Conservation (phyloP, 768 basidiomycete genomes). For the Kwoniella dejecticola region DNA sequence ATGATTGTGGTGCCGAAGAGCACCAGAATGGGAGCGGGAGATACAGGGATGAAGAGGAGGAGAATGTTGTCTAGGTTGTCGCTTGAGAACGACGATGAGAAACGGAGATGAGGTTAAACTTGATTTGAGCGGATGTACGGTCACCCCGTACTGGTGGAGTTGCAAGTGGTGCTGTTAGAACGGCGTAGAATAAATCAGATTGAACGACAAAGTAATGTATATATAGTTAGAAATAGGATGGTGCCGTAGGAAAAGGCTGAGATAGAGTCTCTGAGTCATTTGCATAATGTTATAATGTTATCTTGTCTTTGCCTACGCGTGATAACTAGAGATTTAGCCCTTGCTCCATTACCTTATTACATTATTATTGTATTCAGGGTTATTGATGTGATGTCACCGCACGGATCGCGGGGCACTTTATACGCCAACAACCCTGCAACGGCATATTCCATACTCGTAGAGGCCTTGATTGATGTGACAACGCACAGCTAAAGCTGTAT, state of each 20-base stretch:
- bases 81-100: neutral
- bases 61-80: slow-evolving; percentile 3
- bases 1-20: neutral
- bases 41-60: slow-evolving; percentile 13
- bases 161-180: too few species aligned
- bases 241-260: too few species aligned
- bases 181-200: too few species aligned
- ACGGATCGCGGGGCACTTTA: slow-evolving; percentile 1
- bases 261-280: too few species aligned
- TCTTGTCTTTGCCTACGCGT: too few species aligned
- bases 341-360: too few species aligned
- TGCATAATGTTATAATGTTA: neutral
- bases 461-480: neutral
- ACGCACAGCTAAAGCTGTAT: neutral
- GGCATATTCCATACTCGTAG: neutral
- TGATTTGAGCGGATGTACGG: too few species aligned
- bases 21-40: neutral
- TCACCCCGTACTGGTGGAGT: too few species aligned
- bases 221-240: too few species aligned
- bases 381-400: slow-evolving; percentile 16
- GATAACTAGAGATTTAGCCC: too few species aligned
- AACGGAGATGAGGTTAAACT: too few species aligned
- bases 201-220: too few species aligned
- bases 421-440: neutral
- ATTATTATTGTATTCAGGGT: neutral